Conservation (phyloP, 257 asterid genomes). For the Rehmannia glutinosa region DNA sequence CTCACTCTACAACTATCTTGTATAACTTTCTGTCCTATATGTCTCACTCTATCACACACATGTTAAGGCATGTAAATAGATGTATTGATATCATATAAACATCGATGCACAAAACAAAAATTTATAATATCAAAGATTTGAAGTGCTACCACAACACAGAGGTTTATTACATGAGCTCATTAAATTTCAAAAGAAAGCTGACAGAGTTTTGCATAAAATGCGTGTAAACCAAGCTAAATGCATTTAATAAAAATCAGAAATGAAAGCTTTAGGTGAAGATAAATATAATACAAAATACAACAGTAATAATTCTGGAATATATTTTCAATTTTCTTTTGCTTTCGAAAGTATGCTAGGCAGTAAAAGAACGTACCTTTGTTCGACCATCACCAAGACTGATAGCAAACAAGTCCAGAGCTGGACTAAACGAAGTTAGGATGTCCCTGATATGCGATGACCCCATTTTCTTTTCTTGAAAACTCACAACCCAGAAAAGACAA, state of each 20-base stretch:
- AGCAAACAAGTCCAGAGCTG: constrained; percentile 65
- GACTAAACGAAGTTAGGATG: constrained; percentile 67
- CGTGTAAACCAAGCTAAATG: background rate
- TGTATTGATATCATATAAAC: too few species aligned
- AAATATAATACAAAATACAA: background rate
- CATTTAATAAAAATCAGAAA: background rate
- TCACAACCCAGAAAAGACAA: background rate
- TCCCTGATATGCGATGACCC: constrained; percentile 63
- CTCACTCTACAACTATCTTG: background rate
- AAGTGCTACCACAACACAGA: too few species aligned
- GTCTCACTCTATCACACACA: too few species aligned
- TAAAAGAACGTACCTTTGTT: constrained; percentile 46
- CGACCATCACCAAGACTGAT: constrained; percentile 79
- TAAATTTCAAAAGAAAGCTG: background rate
- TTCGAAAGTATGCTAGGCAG: background rate
- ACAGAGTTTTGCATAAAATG: background rate
- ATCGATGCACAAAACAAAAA: too few species aligned
- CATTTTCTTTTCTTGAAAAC: constrained; percentile 30
- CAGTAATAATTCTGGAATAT: background rate
- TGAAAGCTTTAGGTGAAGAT: too few species aligned
- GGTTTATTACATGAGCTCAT: background rate
- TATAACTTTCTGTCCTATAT: too few species aligned
- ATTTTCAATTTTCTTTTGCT: background rate
- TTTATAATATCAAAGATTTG: too few species aligned
- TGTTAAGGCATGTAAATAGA: too few species aligned